Base-by-base conservation (phyloP, 2,329 filamentous ascomycete genomes). In the Trichoderma oligosporum region DNA sequence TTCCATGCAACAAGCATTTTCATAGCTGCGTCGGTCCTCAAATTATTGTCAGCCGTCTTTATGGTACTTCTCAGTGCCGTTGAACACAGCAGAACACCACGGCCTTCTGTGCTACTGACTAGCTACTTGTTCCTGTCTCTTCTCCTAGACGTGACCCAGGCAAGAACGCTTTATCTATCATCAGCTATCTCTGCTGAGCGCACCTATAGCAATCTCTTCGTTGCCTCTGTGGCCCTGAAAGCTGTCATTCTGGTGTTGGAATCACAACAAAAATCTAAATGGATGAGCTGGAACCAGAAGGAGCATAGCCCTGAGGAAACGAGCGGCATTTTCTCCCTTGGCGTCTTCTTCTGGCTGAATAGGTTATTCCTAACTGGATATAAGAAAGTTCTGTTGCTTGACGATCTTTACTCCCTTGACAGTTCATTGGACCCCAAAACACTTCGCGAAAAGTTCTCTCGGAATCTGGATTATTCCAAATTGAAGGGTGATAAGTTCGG, bases 241-340 rank as follows among this genome's bases (percentile, higher is more conserved):
- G 11, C 33, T 35, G 33, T 35, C 14, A n/a, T 35, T 12, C 8
- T 35, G 4, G 33, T 35, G 11, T 35, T 35, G 33, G 33, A 35
- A 16, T 35, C 33, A 12, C 33, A 35, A n/a, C 33, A 35, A 35
- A 35, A 35, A 6, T 35, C 33, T 35, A 35, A 35, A 35, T 76
- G 72, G 73, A 60, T 74, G 0, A 56, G 60, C 4, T 75, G 73
- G 74, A 68, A 73, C 14, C 61, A 60, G 0, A 53, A 58, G 2
- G 61, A 71, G 12, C 73, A 77, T 58, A 77, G 75, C 38, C 75
- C 64, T 3, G 76, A 68, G 46, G 73, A 65, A 27, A 71, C 63
- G 51, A 75, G 64, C 56, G 65, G 69, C 1, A 58, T 73, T 1
- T 67, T 69, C 9, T 66, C 65, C 4, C 63, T 72, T 1, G 64